phyloP scores from a whole-genome alignment of 2,329 filamentous ascomycete species.

The Sarocladiaceae sp. region DNA sequence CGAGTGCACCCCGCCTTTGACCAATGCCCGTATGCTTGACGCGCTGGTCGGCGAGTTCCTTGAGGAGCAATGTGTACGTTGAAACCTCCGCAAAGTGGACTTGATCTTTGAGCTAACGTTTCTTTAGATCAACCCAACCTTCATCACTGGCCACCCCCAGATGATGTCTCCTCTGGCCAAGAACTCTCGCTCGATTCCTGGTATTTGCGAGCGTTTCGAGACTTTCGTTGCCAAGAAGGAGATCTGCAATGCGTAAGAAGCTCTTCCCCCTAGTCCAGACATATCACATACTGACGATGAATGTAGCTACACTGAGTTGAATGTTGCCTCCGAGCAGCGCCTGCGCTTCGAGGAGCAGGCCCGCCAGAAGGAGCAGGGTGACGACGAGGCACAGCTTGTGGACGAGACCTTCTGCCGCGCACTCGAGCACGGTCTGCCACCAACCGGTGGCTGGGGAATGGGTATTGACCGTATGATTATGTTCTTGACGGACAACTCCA shows the following conservation, averaged over 20 bases:
- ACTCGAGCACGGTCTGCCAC: slow-evolving; percentile 86
- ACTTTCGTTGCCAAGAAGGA: slow-evolving; percentile 78
- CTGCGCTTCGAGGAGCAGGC: slow-evolving; percentile 86
- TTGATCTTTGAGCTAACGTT: neutral
- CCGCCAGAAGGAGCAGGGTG: slow-evolving; percentile 90
- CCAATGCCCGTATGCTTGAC: slow-evolving; percentile 94
- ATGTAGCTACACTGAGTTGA: slow-evolving; percentile 77
- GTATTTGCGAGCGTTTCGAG: slow-evolving; percentile 95
- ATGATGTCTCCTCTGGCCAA: slow-evolving; percentile 91
- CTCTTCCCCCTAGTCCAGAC: neutral
- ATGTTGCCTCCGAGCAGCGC: slow-evolving; percentile 89
- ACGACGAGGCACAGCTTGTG: slow-evolving; percentile 92
- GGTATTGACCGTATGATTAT: slow-evolving; percentile 92
- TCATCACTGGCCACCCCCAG: slow-evolving; percentile 60
- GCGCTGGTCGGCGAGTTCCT: slow-evolving; percentile 93
- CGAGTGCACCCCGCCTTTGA: slow-evolving; percentile 84
- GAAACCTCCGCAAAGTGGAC: slow-evolving; percentile 4
- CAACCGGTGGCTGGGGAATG: slow-evolving; percentile 95
- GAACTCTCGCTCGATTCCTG: slow-evolving; percentile 76
- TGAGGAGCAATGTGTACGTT: slow-evolving; percentile 72
- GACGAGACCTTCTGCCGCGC: slow-evolving; percentile 94
- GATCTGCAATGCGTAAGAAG: slow-evolving; percentile 72
- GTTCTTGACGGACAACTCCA: slow-evolving; percentile 92
- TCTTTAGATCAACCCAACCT: slow-evolving; percentile 66
- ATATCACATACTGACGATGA: slow-evolving; percentile 5